Percentiles rank a stretch among this genome's conserved stretches.
Evolutionary conservation across 2,329 filamentous ascomycete genomes (phyloP).

Genomic region (Talaromyces pinophilus): DNA sequence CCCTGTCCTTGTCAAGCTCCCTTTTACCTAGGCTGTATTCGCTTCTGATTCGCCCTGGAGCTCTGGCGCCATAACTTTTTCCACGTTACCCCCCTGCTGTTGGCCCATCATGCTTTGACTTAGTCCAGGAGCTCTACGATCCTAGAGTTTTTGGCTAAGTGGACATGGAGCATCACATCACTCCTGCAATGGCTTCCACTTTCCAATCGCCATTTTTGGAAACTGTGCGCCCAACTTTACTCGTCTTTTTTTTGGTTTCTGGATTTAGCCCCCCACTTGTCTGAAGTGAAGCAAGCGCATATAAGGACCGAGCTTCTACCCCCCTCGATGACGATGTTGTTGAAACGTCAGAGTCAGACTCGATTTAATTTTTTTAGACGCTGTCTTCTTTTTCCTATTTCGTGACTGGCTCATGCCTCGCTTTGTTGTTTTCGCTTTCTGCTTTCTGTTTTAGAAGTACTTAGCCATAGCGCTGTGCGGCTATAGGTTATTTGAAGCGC

Average conservation of each 20-base stretch:
- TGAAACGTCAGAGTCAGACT: neutral
- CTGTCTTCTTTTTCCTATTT: neutral
- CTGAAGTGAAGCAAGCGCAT: constrained; percentile 10
- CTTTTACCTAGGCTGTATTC: no score
- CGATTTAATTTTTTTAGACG: neutral
- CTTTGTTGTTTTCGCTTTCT: neutral
- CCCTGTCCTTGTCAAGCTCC: neutral
- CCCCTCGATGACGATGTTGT: constrained; percentile 7
- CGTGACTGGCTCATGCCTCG: constrained; percentile 16
- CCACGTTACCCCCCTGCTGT: constrained; percentile 14
- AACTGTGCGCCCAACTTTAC: neutral
- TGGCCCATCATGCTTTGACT: neutral
- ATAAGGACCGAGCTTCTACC: constrained; percentile 20
- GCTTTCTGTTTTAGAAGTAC: neutral
- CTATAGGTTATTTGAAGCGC: constrained; percentile 17
- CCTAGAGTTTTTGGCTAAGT: neutral
- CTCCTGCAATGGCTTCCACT: constrained; percentile 14
- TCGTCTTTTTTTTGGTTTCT: neutral
- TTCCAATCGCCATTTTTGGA: constrained; percentile 13
- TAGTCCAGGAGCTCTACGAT: neutral
- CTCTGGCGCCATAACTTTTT: neutral
- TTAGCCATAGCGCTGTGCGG: neutral
- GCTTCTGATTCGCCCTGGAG: constrained; percentile 5
- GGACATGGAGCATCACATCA: constrained; percentile 5
- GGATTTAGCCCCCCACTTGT: constrained; percentile 3